phyloP scores from a whole-genome alignment of 192 early-diverging fungal species.

The Chytriomyces sp. region DNA sequence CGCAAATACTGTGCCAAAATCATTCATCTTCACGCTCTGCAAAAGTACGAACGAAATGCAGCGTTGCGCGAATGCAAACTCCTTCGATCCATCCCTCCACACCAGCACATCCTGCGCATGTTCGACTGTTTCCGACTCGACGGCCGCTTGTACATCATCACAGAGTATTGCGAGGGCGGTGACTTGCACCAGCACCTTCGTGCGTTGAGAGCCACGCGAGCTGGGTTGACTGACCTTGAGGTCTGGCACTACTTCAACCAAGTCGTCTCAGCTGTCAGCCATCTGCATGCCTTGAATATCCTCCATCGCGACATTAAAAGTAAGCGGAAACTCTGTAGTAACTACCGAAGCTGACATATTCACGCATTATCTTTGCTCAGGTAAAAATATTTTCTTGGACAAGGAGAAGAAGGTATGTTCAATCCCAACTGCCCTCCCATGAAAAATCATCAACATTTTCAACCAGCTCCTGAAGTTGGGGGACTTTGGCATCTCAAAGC shows the following conservation, averaged over 20 bases:
- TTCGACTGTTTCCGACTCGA: slow-evolving; percentile 35
- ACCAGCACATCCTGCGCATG: slow-evolving; percentile 36
- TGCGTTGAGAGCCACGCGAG: not conserved
- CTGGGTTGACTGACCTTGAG: not conserved
- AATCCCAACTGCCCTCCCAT: not conserved
- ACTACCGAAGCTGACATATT: not conserved
- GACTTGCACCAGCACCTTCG: slow-evolving; percentile 16
- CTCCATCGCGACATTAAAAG: slow-evolving; percentile 34
- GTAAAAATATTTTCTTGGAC: slow-evolving; percentile 37
- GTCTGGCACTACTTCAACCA: slow-evolving; percentile 13
- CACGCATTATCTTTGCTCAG: not conserved
- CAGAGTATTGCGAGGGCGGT: slow-evolving; percentile 32
- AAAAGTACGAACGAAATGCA: slow-evolving; percentile 15
- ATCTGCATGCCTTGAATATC: slow-evolving; percentile 18
- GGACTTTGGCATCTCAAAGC: slow-evolving; percentile 32
- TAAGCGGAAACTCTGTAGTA: not conserved
- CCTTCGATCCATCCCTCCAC: slow-evolving; percentile 11
- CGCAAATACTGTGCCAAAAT: slow-evolving; percentile 20
- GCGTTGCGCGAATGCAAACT: slow-evolving; percentile 17
- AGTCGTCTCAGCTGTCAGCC: not conserved
- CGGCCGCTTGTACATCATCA: slow-evolving; percentile 17
- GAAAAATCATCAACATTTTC: not conserved
- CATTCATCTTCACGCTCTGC: slow-evolving; percentile 1
- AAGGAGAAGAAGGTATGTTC: not conserved
- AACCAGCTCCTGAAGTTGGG: slow-evolving; percentile 18